Conservation (phyloP, 768 basidiomycete genomes). For the Hortiboletus campestris region DNA sequence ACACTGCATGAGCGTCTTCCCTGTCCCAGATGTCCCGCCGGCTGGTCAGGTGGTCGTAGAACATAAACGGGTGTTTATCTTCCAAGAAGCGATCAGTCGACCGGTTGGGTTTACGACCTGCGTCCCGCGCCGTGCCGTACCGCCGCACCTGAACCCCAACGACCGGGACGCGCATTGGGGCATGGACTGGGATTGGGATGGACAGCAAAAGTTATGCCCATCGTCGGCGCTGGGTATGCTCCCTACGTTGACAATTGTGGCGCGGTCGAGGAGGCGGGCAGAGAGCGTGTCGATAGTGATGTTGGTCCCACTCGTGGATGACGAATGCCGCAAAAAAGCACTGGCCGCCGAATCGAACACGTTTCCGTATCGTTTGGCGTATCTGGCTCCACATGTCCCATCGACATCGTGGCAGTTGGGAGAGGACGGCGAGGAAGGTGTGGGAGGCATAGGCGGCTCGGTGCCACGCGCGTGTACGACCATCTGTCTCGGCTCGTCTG, state of each 20-base stretch:
- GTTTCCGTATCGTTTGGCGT: conserved; percentile 23
- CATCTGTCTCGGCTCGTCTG: conserved; percentile 26
- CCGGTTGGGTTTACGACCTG: conserved; percentile 31
- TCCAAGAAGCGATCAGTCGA: conserved; percentile 21
- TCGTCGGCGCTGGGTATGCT: not conserved
- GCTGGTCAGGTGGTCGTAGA: conserved; percentile 22
- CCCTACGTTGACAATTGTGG: conserved; percentile 27
- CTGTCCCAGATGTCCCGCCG: conserved; percentile 20
- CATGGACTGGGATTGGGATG: not conserved
- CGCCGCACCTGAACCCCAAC: not conserved
- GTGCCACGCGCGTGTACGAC: conserved; percentile 8
- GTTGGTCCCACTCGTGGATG: conserved; percentile 22
- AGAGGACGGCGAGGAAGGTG: not conserved
- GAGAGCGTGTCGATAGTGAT: conserved; percentile 23
- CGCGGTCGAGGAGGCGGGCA: conserved; percentile 11
- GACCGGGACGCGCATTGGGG: not conserved
- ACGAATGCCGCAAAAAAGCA: not conserved
- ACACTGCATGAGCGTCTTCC: conserved; percentile 26
- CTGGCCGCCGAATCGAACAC: not conserved
- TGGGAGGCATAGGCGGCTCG: not conserved
- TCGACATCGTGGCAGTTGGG: not conserved
- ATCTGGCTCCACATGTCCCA: conserved; percentile 8
- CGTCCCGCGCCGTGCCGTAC: conserved; percentile 5
- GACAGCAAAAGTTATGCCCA: not conserved
- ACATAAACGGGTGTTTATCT: conserved; percentile 25